These are phyloP conservation scores for Rhododendron mucronatum DNA, from an alignment of 148 eudicot species.

Conservation along the genomic window DNA sequence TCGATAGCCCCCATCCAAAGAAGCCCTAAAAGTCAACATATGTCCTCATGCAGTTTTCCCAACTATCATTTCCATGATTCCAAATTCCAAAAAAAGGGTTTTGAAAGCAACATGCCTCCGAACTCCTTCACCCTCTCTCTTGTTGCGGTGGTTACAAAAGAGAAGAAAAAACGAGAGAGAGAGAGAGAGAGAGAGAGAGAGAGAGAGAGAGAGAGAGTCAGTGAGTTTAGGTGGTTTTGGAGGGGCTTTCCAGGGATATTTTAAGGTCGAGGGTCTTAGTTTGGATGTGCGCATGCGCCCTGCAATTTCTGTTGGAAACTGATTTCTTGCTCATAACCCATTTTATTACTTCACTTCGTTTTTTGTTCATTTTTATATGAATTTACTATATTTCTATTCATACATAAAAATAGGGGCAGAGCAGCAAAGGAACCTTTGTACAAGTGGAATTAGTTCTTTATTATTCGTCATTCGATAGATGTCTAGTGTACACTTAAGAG, in stretches of 20 bases:
- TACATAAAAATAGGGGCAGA: too few species aligned
- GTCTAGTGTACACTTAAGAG: accelerated
- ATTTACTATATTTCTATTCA: too few species aligned
- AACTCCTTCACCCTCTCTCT: not conserved
- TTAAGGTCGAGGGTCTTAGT: conserved; percentile 15
- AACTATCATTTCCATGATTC: conserved; percentile 1
- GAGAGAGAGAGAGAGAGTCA: not conserved
- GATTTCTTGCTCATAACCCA: not conserved
- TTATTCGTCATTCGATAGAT: too few species aligned
- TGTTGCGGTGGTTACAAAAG: not conserved
- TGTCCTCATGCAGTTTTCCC: not conserved
- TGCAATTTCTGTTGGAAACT: not conserved
- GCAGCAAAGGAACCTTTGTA: too few species aligned
- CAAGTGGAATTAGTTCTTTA: too few species aligned
- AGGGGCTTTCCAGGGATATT: conserved; percentile 8
- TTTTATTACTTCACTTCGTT: not conserved
- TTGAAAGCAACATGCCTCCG: conserved; percentile 11
- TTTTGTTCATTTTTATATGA: too few species aligned
- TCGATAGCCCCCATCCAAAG: too few species aligned
- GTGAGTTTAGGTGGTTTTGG: not conserved
- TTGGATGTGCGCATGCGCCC: conserved; percentile 6
- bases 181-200: not conserved
- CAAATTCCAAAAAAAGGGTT: not conserved
- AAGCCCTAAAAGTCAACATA: not conserved
- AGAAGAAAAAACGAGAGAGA: not conserved